These are phyloP conservation scores for Globisporangium barbulae DNA, from an alignment of 352 stramenopile species.

Conservation along the genomic window DNA sequence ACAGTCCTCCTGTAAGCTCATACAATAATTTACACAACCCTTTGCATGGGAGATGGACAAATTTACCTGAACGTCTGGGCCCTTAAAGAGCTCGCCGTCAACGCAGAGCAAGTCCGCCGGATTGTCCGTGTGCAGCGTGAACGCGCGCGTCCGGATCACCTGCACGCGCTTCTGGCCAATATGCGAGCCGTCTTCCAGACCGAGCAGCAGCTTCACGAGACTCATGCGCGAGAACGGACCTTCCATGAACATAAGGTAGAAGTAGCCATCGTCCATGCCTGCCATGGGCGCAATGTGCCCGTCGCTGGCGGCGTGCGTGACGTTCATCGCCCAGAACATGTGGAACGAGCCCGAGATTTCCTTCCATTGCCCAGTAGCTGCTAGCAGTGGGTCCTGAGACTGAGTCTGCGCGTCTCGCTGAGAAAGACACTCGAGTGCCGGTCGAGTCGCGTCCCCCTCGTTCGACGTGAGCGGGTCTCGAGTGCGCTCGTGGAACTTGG, in stretches of 20 bases:
- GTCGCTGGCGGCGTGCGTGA: constrained; percentile 29
- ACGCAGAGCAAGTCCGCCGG: constrained; percentile 48
- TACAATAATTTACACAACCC: not conserved
- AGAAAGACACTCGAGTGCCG: constrained; percentile 40
- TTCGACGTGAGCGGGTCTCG: constrained; percentile 29
- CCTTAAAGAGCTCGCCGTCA: constrained; percentile 57
- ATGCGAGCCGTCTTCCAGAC: constrained; percentile 49
- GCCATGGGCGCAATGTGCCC: constrained; percentile 24
- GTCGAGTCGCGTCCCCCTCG: constrained; percentile 21
- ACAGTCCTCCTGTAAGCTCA: not conserved
- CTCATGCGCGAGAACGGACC: constrained; percentile 32
- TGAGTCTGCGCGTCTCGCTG: not conserved
- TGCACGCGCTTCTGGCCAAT: constrained; percentile 35
- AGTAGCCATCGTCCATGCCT: constrained; percentile 45
- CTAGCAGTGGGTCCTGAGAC: not conserved
- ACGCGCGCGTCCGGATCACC: constrained; percentile 62
- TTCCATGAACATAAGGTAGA: constrained; percentile 53
- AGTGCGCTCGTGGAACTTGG: constrained; percentile 38
- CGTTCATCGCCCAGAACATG: constrained; percentile 37
- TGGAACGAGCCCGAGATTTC: constrained; percentile 26
- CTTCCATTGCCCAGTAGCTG: constrained; percentile 18
- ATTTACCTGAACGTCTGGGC: constrained; percentile 33
- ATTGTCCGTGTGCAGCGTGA: constrained; percentile 32
- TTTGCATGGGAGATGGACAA: not conserved
- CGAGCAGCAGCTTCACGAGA: constrained; percentile 47